Conservation (phyloP, 805 yeast species). For the Candida corydali region DNA sequence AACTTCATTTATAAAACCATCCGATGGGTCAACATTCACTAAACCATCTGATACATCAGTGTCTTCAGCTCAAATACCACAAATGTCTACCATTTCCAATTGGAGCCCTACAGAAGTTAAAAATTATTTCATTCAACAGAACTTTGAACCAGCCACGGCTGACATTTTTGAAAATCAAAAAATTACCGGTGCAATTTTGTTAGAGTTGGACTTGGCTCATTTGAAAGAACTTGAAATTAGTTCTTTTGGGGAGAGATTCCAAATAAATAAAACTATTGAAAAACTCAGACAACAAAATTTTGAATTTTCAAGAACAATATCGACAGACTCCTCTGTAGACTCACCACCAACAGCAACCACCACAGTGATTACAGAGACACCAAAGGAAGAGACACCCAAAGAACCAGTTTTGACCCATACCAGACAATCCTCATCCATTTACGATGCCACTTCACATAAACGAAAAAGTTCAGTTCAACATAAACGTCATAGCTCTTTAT, state of each 20-base stretch:
- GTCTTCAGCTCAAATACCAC: neutral
- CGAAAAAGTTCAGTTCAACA: conserved; percentile 46
- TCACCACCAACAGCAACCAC: conserved; percentile 7
- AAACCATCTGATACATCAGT: neutral
- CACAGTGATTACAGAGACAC: conserved; percentile 12
- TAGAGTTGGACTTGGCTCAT: conserved; percentile 81
- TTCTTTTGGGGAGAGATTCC: conserved; percentile 94
- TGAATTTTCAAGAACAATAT: conserved; percentile 23
- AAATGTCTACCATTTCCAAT: conserved; percentile 27
- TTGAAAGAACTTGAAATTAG: conserved; percentile 88
- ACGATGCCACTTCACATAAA: conserved; percentile 41
- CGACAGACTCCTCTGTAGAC: conserved; percentile 6
- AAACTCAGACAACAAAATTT: conserved; percentile 38
- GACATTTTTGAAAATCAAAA: conserved; percentile 82
- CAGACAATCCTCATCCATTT: conserved; percentile 50
- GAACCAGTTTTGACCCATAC: conserved; percentile 4
- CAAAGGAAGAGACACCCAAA: conserved; percentile 29
- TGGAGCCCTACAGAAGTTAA: conserved; percentile 92
- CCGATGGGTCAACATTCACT: too few relatives aligned
- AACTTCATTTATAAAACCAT: neutral
- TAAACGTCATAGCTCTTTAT: conserved; percentile 58
- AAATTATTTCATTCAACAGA: conserved; percentile 65
- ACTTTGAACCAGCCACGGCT: conserved; percentile 72
- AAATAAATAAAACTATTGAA: conserved; percentile 85
- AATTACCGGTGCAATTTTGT: conserved; percentile 79